Base-by-base conservation (phyloP, 139 green algal genomes). In the Chlamydomonas applanata region DNA sequence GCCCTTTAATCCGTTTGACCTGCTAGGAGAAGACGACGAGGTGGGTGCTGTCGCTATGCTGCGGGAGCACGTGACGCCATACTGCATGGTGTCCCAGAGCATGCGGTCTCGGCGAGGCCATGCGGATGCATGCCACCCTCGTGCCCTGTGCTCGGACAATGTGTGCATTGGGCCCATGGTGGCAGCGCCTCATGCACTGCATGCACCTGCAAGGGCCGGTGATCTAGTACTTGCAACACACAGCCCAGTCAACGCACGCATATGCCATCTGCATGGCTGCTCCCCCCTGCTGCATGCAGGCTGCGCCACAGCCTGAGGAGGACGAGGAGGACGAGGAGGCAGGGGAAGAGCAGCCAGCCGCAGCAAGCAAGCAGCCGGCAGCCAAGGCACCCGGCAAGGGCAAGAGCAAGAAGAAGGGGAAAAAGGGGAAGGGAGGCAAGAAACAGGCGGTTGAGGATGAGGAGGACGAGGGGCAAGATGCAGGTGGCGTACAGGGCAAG, bases 1-100 rank as follows among this genome's bases (percentile, higher is more conserved):
- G 0, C 75, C 81, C 0, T 93, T 93, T 78, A 93, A 94, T 70
- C 89, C 87, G 0, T 92, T 94, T 54, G 76, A 86, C n/a, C 78
- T 94, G 36, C 65, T 94, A 3, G 82, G 20, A 24, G 85, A 87
- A n/a, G 80, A 87, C 9, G 82, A 87, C 3, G 83, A 93, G 40
- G 83, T 79, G 27, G 35, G 69, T n/a, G n/a, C n/a, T n/a, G n/a
- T n/a, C n/a, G n/a, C n/a, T n/a, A n/a, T n/a, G n/a, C n/a, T n/a
- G n/a, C n/a, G n/a, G n/a, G n/a, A n/a, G n/a, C n/a, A n/a, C n/a
- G n/a, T n/a, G n/a, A n/a, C n/a, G n/a, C n/a, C n/a, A n/a, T n/a
- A n/a, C n/a, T n/a, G n/a, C n/a, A n/a, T n/a, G n/a, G n/a, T n/a
- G n/a, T n/a, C n/a, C n/a, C n/a, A n/a, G n/a, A n/a, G n/a, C n/a